Base-by-base conservation (phyloP, 2,329 filamentous ascomycete genomes). In the Phaeosphaeria sp. region DNA sequence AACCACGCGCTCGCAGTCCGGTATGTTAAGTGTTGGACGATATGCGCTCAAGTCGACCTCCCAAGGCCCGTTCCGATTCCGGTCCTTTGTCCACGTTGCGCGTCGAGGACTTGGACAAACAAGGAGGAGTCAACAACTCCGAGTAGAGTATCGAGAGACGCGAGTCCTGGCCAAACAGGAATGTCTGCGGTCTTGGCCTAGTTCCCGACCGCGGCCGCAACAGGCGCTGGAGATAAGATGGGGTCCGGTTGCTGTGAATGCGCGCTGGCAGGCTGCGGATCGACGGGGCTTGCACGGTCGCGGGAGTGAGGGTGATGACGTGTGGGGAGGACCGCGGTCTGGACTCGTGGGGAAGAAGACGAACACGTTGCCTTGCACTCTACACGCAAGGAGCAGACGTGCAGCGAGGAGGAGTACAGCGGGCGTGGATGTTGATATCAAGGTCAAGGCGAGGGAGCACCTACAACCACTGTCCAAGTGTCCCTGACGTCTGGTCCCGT, bases 31-130 rank as follows among this genome's bases (percentile, higher is more conserved):
- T 53, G 56, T 58, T 63, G 57, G 61, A 55, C 60, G 64, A 60
- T 69, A 69, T 67, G 69, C 59, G 69, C 65, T 59, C 64, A 68
- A 65, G 67, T 69, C 70, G 70, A 67, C 50, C 59, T 33, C 49
- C 52, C 48, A 61, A 63, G 57, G 60, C 60, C 47, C 59, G 59
- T 71, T 65, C 72, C 69, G 69, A 67, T 63, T 56, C 68, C 65
- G 67, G 59, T 69, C 69, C 68, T 72, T 71, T 70, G 69, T 71
- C 48, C 49, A 52, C 43, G 45, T 42, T 49, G 33, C 49, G 46
- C 51, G 43, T 39, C 40, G 53, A 55, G 49, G 24, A 48, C 9
- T 39, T 47, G 54, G 53, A 57, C 46, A 51, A 53, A 27, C 25
- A 30, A 54, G 48, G 20, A 6, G 18, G n/a, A n/a, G n/a, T n/a